Conservation (phyloP, 73 alveolate species). For the Paramecium sexaurelia region DNA sequence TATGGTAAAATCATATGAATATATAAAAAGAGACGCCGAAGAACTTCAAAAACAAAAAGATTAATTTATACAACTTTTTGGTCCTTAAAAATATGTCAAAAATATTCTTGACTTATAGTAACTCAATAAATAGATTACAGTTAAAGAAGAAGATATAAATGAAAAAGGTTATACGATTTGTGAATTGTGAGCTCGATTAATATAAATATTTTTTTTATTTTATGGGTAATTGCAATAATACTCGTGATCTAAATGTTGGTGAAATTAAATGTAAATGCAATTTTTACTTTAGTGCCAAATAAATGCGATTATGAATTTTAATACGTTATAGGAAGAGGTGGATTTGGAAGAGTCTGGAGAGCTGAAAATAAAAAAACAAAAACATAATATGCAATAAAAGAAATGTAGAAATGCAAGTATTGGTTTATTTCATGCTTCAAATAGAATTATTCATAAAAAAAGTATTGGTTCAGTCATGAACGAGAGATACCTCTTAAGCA, state of each 20-base stretch:
- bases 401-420: conserved; percentile 80
- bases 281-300: conserved; percentile 4
- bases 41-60: background rate
- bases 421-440: background rate
- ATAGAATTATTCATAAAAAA: conserved; percentile 81
- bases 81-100: background rate
- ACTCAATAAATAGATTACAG: background rate
- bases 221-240: conserved; percentile 18
- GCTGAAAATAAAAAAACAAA: conserved; percentile 35
- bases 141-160: background rate
- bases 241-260: background rate
- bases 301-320: background rate
- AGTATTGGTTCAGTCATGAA: conserved; percentile 84
- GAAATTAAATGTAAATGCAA: background rate
- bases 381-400: conserved; percentile 84
- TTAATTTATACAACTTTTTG: background rate
- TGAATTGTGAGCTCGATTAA: background rate
- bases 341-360: conserved; percentile 73
- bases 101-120: background rate
- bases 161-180: background rate
- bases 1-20: background rate
- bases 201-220: background rate
- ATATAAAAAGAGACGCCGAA: background rate
- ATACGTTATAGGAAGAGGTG: conserved; percentile 75
- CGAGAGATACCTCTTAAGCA: conserved; percentile 84